Evolutionary conservation across 257 asterid genomes (phyloP), one percentile per base, ranked within the genome.

Genomic region (Euphrasia confusa): DNA sequence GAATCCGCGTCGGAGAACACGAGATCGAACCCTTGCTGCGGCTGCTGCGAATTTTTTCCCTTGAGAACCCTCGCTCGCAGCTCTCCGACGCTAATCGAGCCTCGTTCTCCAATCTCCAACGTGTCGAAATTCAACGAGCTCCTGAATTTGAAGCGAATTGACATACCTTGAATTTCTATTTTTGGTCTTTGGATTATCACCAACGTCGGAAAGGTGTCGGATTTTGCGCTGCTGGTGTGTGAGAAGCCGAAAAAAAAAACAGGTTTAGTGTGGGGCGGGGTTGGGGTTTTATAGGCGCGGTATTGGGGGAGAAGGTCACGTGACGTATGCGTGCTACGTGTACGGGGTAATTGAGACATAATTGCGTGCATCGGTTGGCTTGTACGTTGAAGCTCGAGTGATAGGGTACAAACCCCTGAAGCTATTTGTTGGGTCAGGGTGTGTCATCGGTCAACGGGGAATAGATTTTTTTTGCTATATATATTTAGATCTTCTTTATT

Each of bases 111-210:
- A 62, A 81, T 80, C 52, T 82, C 87, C 37, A 82, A 74, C 70
- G 85, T 50, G 32, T 86, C 95, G 61, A 75, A 88, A 74, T 62
- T 76, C 28, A 73, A 71, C 48, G 92, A 78, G 68, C 96, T 91
- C 77, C 92, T 77, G 71, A 91, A 91, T 76, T 81, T 85, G 83
- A 79, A 91, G 75, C 80, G 81, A 68, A 91, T 86, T 53, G 98
- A 83, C 97, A 87, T 88, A 50, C 48, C 72, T 73, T 14, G 21
- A 14, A 30, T 45, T 30, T 69, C 4, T 45, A 13, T 60, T 4
- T 4, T 24, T 53, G 9, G 0, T 21, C 24, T 42, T 68, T 59
- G 65, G 30, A 71, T 54, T 58, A 77, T 68, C 73, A 42, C 9
- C 47, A 49, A 49, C 61, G 67, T 58, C 65, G 2, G 33, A 54